A percentile compares a stretch with the other conserved stretches of the same genome.
Conservation (phyloP, 2,329 filamentous ascomycete genomes). For the Penicillium sp. region DNA sequence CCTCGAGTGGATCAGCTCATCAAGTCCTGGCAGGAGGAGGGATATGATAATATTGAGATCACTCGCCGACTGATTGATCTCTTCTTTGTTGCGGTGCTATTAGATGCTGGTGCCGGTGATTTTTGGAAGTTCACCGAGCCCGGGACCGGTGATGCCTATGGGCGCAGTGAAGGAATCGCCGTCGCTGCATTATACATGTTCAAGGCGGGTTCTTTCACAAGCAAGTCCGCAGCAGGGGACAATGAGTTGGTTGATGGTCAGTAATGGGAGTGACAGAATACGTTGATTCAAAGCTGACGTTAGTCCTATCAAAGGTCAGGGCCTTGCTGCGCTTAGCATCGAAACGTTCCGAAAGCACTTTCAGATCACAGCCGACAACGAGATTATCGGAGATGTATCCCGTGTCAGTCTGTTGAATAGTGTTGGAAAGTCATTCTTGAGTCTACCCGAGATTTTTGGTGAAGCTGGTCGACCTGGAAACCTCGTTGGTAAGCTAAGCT, state of each 20-base stretch:
- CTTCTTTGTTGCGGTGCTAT: slow-evolving; percentile 61
- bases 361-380: slow-evolving; percentile 47
- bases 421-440: slow-evolving; percentile 45
- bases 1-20: slow-evolving; percentile 51
- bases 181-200: slow-evolving; percentile 56
- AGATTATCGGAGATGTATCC: slow-evolving; percentile 48
- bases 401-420: slow-evolving; percentile 44
- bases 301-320: background rate
- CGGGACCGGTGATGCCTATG: slow-evolving; percentile 28
- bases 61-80: slow-evolving; percentile 60
- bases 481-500: slow-evolving; percentile 46
- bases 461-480: slow-evolving; percentile 46
- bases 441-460: slow-evolving; percentile 44
- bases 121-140: slow-evolving; percentile 50
- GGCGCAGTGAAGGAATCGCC: slow-evolving; percentile 53
- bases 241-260: slow-evolving; percentile 39
- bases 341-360: slow-evolving; percentile 29
- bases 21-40: slow-evolving; percentile 46
- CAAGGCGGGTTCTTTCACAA: slow-evolving; percentile 41
- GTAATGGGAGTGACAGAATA: background rate
- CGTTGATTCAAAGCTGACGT: background rate
- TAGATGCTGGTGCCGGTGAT: slow-evolving; percentile 58
- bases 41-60: slow-evolving; percentile 47
- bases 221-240: slow-evolving; percentile 10
- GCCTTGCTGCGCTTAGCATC: slow-evolving; percentile 3